Conservation (phyloP, 2,329 filamentous ascomycete species). For the Coniochaeta sp. region DNA sequence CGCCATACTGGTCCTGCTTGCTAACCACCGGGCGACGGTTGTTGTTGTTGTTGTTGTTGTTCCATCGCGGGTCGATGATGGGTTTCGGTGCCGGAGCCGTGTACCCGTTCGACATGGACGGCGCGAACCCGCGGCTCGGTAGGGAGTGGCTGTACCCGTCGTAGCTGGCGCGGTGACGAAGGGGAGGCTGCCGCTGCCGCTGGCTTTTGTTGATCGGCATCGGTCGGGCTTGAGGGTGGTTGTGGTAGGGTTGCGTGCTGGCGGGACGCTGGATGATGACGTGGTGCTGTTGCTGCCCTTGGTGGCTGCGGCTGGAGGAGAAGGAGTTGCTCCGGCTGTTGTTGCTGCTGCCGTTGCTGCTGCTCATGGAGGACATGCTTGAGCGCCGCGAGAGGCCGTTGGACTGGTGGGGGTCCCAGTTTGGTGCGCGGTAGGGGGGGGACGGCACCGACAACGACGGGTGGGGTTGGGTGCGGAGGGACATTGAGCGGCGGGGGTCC, state of each 20-base stretch:
- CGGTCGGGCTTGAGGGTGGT: not conserved
- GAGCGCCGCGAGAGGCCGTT: constrained; percentile 16
- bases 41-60: too few relatives aligned
- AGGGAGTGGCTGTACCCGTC: constrained; percentile 17
- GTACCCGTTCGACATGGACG: constrained; percentile 19
- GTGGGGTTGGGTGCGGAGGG: constrained; percentile 13
- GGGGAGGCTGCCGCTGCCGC: too few relatives aligned
- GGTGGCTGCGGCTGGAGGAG: constrained; percentile 14
- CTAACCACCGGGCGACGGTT: constrained; percentile 12
- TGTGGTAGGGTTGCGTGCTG: not conserved
- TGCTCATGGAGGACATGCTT: constrained; percentile 19
- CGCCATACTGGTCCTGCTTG: constrained; percentile 22
- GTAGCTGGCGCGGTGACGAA: constrained; percentile 26
- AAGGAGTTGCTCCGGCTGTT: constrained; percentile 22
- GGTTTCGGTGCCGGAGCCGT: constrained; percentile 10
- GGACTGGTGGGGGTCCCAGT: constrained; percentile 22
- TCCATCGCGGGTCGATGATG: constrained; percentile 16
- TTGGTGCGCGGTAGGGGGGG: constrained; percentile 9
- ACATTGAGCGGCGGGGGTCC: constrained; percentile 17
- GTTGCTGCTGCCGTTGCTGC: constrained; percentile 7
- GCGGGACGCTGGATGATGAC: constrained; percentile 5
- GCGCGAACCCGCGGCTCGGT: constrained; percentile 12
- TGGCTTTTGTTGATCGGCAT: too few relatives aligned
- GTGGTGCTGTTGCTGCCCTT: constrained; percentile 11
- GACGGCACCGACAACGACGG: constrained; percentile 3